phyloP scores from a whole-genome alignment of 257 asterid species.

The Vinca minor region DNA sequence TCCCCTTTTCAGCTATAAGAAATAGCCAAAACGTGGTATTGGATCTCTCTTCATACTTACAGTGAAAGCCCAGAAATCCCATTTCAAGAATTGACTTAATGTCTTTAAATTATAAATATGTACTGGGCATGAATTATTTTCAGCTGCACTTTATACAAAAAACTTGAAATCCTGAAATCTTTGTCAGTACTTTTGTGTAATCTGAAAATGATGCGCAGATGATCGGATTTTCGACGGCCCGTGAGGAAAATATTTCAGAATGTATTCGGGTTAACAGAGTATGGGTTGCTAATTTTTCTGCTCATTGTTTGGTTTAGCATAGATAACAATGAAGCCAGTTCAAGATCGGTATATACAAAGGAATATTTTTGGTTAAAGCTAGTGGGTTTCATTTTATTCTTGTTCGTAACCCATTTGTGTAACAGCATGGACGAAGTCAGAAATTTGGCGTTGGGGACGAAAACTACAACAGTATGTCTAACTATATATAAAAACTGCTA shows the following conservation, averaged over 20 bases:
- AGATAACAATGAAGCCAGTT: constrained; percentile 41
- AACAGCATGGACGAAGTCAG: too few relatives aligned
- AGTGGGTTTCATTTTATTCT: not conserved
- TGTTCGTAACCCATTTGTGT: too few relatives aligned
- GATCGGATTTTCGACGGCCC: constrained; percentile 68
- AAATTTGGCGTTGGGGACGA: too few relatives aligned
- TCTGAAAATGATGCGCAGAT: constrained; percentile 57
- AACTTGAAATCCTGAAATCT: too few relatives aligned
- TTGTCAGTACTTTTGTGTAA: too few relatives aligned
- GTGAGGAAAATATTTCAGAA: constrained; percentile 59
- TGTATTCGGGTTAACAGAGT: constrained; percentile 45
- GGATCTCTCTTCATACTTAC: constrained; percentile 6
- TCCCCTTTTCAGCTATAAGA: too few relatives aligned
- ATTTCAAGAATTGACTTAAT: too few relatives aligned
- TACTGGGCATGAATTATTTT: not conserved
- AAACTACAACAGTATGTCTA: too few relatives aligned
- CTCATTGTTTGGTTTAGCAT: constrained; percentile 52
- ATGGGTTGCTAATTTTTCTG: constrained; percentile 50
- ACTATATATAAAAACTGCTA: too few relatives aligned
- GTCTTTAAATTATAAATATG: not conserved
- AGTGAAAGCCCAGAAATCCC: not conserved
- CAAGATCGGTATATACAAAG: constrained; percentile 53
- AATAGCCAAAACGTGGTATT: constrained; percentile 1
- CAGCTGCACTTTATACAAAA: not conserved
- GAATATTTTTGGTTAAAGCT: constrained; percentile 19